Evolutionary conservation across 495 filamentous ascomycete genomes (phyloP), one percentile per base, ranked within the genome.

Genomic region (Neurospora sp.): DNA sequence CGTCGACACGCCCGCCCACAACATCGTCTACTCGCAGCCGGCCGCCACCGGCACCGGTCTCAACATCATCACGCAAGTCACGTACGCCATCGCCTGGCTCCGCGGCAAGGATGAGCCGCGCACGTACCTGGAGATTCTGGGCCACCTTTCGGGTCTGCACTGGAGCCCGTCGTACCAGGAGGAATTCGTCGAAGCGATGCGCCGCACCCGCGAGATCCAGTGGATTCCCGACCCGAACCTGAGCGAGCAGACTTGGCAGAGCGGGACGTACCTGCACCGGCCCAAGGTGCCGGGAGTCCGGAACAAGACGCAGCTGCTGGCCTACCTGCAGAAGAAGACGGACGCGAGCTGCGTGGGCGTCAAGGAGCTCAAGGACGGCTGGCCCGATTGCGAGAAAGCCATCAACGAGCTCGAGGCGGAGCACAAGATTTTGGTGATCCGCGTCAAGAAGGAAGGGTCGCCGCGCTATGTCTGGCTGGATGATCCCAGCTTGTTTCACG

Each of bases 331-430:
- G 80, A 84, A 86, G 42, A 93, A 93, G 82, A 87, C 87, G 16
- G 94, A 94, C n/a, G 92, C 92, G 1, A 87, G 89, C 69, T 94
- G 93, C 3, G 88, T 98, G 70, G 85, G 83, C 65, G 93, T 98
- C 69, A 93, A 92, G 78, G 93, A 97, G 72, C 86, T 99, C 38
- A 94, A 95, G 79, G 96, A 99, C 78, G 96, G 96, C 38, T 99
- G 96, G 96, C 88, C 90, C 7, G 90, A 90, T 73, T 94, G 92
- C 74, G 88, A 93, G 61, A 87, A 90, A 18, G 87, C 91, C 2
- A 92, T 99, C 82, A 87, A 89, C 72, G 85, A 89, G 75, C 83
- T 98, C 71, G 96, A 98, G 85, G 81, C 81, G 22, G 88, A 91
- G 75, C 91, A 93, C 71, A 91, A 91, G 82, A 84, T 98, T 14